Conservation (phyloP, 2,329 filamentous ascomycete species). For the Fonsecaea nubica region DNA sequence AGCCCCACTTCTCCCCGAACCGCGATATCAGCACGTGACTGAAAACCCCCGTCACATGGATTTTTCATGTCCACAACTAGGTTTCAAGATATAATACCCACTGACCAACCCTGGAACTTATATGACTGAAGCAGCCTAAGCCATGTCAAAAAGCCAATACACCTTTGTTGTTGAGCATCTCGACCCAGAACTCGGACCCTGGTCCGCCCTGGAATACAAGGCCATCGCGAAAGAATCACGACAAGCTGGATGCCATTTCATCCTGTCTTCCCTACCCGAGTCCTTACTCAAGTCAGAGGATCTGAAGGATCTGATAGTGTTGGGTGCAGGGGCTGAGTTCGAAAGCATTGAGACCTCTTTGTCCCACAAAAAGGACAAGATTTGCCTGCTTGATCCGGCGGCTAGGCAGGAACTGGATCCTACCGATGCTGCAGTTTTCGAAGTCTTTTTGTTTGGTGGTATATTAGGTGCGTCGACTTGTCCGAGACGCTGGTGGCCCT, state of each 20-base stretch:
- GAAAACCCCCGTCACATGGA: background rate
- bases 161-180: constrained; percentile 96
- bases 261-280: constrained; percentile 79
- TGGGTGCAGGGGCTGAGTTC: constrained; percentile 72
- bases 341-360: constrained; percentile 85
- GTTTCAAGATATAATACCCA: too few relatives aligned
- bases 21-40: background rate
- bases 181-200: constrained; percentile 89
- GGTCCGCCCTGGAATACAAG: constrained; percentile 92
- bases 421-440: constrained; percentile 80
- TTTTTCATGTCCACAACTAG: background rate
- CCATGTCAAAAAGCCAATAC: constrained; percentile 54
- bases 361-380: constrained; percentile 70
- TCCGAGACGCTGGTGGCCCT: background rate
- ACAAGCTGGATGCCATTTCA: constrained; percentile 70
- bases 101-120: constrained; percentile 1
- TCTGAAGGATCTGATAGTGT: constrained; percentile 64
- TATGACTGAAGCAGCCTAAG: background rate
- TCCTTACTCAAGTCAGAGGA: constrained; percentile 66
- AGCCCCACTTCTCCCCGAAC: background rate
- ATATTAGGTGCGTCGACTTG: constrained; percentile 72
- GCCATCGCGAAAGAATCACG: constrained; percentile 84
- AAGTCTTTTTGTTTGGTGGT: constrained; percentile 92
- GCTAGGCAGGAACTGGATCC: constrained; percentile 82
- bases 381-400: constrained; percentile 88